These are phyloP conservation scores for Cichorium intybus DNA, from an alignment of 140 eudicot genomes.

Conservation along the genomic window DNA sequence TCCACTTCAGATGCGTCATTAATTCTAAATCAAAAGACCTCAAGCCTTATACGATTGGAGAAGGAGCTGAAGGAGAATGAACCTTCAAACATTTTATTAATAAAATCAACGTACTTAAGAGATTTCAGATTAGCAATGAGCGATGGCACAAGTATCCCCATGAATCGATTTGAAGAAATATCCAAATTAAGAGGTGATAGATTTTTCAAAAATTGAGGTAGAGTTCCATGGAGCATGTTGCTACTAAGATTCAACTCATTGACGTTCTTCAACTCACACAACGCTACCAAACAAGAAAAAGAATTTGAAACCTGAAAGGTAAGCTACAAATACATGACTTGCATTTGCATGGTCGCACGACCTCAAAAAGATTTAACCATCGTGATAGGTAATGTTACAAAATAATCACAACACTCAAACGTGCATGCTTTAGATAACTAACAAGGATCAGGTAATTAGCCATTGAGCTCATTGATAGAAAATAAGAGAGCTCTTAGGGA, in stretches of 20 bases:
- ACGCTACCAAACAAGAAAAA: conserved; percentile 18
- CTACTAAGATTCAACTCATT: conserved; percentile 15
- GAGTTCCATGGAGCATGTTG: conserved; percentile 20
- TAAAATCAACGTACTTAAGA: conserved; percentile 19
- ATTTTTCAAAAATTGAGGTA: conserved; percentile 28
- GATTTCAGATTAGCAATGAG: conserved; percentile 22
- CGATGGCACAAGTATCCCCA: conserved; percentile 6
- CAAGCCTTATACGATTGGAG: no score
- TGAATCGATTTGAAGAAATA: conserved; percentile 25
- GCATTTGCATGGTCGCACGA: no score
- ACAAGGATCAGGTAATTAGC: conserved; percentile 7
- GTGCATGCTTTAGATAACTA: neutral
- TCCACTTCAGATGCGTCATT: no score
- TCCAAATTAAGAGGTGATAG: conserved; percentile 30
- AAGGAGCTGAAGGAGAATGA: no score
- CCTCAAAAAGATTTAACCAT: no score
- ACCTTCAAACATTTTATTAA: no score
- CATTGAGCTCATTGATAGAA: neutral
- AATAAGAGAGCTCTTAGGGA: conserved; percentile 8
- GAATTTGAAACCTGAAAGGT: no score
- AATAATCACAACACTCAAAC: no score
- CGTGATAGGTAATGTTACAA: no score
- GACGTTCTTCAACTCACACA: conserved; percentile 27
- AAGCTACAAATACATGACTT: no score
- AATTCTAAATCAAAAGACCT: no score